Percentiles rank a stretch among this genome's conserved stretches.
phyloP scores from a whole-genome alignment of 306 rosid genomes.

The Prunus campanulata region DNA sequence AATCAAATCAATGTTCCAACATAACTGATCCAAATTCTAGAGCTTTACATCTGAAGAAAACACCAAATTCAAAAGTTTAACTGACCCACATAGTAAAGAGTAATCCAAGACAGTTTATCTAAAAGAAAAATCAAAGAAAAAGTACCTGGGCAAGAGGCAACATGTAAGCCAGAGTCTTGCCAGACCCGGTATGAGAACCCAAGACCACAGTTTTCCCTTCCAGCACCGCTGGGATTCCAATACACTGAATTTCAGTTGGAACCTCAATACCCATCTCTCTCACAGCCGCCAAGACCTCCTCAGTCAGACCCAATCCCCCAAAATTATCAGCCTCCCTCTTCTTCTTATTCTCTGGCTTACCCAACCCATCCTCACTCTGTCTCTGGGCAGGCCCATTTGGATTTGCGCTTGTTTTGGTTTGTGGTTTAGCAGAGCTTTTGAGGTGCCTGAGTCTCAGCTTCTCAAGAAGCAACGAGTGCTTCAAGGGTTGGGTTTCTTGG shows the following conservation, averaged over 20 bases:
- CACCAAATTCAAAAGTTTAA: neutral
- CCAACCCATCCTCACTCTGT: constrained; percentile 28
- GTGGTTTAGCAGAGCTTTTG: constrained; percentile 37
- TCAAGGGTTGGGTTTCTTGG: constrained; percentile 36
- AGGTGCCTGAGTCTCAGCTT: constrained; percentile 68
- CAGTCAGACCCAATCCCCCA: constrained; percentile 66
- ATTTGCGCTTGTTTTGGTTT: constrained; percentile 8
- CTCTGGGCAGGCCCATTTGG: constrained; percentile 10
- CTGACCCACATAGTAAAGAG: neutral
- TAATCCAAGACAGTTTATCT: neutral
- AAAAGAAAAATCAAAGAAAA: neutral
- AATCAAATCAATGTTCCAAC: neutral
- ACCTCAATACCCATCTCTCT: constrained; percentile 72
- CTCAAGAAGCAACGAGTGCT: constrained; percentile 72
- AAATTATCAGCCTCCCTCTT: constrained; percentile 52
- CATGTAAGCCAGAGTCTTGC: constrained; percentile 91
- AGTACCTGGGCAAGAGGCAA: constrained; percentile 90
- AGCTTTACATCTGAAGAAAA: neutral
- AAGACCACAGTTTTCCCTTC: constrained; percentile 78
- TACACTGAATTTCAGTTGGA: constrained; percentile 90
- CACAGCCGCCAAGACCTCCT: constrained; percentile 73
- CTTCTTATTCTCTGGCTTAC: constrained; percentile 28
- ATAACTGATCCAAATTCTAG: neutral
- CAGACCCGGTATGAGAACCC: constrained; percentile 98
- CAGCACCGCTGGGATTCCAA: constrained; percentile 84